phyloP scores from a whole-genome alignment of 192 early-diverging fungal species.

The Coemansia sp. region DNA sequence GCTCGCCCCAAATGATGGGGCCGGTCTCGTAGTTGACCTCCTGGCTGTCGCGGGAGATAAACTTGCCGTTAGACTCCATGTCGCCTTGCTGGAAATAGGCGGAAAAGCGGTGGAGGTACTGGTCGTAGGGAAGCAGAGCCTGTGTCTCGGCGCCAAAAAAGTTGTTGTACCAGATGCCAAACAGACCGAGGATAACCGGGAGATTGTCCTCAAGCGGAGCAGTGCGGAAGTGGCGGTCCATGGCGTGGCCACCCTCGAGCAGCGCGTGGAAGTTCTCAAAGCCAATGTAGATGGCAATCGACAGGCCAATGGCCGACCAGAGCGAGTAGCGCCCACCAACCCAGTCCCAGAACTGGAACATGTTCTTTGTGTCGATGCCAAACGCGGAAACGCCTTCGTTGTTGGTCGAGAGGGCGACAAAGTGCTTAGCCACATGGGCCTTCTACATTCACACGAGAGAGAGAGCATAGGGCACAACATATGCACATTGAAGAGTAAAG shows the following conservation, averaged over 20 bases:
- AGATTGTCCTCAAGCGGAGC: slow-evolving; percentile 92
- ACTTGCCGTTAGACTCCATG: slow-evolving; percentile 99
- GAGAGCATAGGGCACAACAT: not conserved
- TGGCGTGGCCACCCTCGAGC: slow-evolving; percentile 87
- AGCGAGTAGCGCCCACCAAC: slow-evolving; percentile 98
- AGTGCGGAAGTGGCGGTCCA: slow-evolving; percentile 94
- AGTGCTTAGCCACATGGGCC: slow-evolving; percentile 96
- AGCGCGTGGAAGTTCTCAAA: slow-evolving; percentile 92
- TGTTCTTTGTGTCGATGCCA: slow-evolving; percentile 93
- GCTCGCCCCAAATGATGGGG: slow-evolving; percentile 99
- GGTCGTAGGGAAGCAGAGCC: slow-evolving; percentile 97
- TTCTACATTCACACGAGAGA: slow-evolving; percentile 25
- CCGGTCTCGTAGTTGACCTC: slow-evolving; percentile 84
- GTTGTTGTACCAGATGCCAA: slow-evolving; percentile 99
- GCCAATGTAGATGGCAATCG: slow-evolving; percentile 93
- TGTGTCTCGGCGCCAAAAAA: slow-evolving; percentile 93
- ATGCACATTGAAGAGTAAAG: not conserved
- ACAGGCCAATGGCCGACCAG: slow-evolving; percentile 99
- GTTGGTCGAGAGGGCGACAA: slow-evolving; percentile 98
- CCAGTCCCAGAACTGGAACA: slow-evolving; percentile 99
- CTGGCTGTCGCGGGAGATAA: slow-evolving; percentile 77
- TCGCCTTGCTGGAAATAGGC: slow-evolving; percentile 99
- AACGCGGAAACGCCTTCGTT: slow-evolving; percentile 82
- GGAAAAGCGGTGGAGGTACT: slow-evolving; percentile 96
- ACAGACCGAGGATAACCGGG: slow-evolving; percentile 81